A percentile compares a stretch with the other conserved stretches of the same genome.
phyloP scores from a whole-genome alignment of 2,329 filamentous ascomycete species.

The Penicillium sp. region DNA sequence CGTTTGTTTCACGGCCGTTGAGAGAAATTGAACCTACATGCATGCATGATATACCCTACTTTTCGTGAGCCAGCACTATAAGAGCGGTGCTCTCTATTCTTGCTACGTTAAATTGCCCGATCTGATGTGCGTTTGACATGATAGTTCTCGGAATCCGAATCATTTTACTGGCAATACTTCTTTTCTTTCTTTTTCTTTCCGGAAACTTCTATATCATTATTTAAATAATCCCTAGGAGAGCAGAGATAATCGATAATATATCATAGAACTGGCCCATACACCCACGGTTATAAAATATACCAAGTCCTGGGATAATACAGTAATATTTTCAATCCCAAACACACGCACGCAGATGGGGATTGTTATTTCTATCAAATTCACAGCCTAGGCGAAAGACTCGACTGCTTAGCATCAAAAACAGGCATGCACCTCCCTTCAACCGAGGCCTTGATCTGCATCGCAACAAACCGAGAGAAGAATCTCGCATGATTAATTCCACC shows the following conservation, averaged over 20 bases:
- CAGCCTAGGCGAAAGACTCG: background rate
- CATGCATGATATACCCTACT: background rate
- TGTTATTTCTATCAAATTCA: background rate
- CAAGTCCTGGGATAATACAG: no score
- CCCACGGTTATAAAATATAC: background rate
- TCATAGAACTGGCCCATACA: no score
- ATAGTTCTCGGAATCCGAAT: background rate
- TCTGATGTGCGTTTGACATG: background rate
- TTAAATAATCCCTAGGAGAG: background rate
- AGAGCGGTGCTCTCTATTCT: background rate
- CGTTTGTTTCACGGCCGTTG: background rate
- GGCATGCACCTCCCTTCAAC: slow-evolving; percentile 19
- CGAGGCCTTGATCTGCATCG: slow-evolving; percentile 44
- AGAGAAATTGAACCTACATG: background rate
- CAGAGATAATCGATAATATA: background rate
- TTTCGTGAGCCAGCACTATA: background rate
- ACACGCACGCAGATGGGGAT: no score
- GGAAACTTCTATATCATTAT: background rate
- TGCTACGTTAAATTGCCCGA: background rate
- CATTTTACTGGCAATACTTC: background rate
- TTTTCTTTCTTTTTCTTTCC: background rate
- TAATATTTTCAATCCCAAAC: no score
- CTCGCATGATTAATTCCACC: slow-evolving; percentile 40
- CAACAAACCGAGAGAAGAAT: slow-evolving; percentile 41
- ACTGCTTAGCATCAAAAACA: background rate